Evolutionary conservation across 805 yeast genomes (phyloP).

Genomic region (Sungouiozyma intestinalis): DNA sequence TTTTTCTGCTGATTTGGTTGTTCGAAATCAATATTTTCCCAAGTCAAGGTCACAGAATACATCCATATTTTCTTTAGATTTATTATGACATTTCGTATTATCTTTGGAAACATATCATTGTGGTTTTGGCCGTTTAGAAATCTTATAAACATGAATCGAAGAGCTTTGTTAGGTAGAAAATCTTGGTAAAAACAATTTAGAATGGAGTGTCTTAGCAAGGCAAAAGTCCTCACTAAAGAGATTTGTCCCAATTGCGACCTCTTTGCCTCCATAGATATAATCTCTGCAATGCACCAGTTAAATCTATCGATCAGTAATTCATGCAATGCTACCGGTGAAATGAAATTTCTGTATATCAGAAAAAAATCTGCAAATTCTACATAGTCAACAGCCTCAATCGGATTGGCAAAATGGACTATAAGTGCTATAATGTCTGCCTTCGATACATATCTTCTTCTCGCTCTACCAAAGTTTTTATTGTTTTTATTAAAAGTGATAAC

Average conservation of each 20-base stretch:
- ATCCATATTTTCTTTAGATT: slow-evolving; percentile 45
- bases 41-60: slow-evolving; percentile 13
- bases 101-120: slow-evolving; percentile 7
- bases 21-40: slow-evolving; percentile 19
- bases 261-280: slow-evolving; percentile 6
- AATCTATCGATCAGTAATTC: slow-evolving; percentile 53
- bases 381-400: slow-evolving; percentile 60
- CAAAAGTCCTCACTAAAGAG: slow-evolving; percentile 73
- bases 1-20: slow-evolving; percentile 10
- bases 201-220: slow-evolving; percentile 80
- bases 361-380: slow-evolving; percentile 76
- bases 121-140: slow-evolving; percentile 30
- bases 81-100: slow-evolving; percentile 31
- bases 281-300: slow-evolving; percentile 53
- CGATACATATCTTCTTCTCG: slow-evolving; percentile 10
- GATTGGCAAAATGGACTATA: slow-evolving; percentile 56
- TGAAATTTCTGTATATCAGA: slow-evolving; percentile 66
- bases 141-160: slow-evolving; percentile 36
- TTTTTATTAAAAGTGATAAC: slow-evolving; percentile 15
- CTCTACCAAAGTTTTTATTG: slow-evolving; percentile 3
- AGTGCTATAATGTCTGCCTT: slow-evolving; percentile 29
- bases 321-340: slow-evolving; percentile 47
- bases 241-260: slow-evolving; percentile 42
- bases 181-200: slow-evolving; percentile 81
- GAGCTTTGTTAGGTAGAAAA: slow-evolving; percentile 44